phyloP scores from a whole-genome alignment of 257 asterid species.

The Primulina huaijiensis region DNA sequence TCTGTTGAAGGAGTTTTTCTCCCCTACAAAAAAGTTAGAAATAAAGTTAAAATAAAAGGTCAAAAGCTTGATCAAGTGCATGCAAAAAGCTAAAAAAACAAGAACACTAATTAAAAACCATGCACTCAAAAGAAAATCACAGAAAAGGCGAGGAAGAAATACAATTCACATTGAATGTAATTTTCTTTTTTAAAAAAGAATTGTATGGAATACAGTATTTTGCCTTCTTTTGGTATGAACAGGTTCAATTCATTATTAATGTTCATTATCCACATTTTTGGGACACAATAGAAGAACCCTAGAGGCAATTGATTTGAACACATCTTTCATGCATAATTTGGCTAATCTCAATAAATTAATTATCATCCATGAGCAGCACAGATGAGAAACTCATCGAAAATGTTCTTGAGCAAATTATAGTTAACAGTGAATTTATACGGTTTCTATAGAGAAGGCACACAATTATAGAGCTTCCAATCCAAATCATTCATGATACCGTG shows the following conservation, averaged over 20 bases:
- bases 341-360: background rate
- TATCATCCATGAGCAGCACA: constrained; percentile 4
- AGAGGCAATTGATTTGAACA: background rate
- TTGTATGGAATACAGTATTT: constrained; percentile 6
- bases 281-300: constrained; percentile 15
- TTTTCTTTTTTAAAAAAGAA: too few species aligned
- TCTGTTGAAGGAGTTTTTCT: constrained; percentile 66
- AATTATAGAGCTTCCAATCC: background rate
- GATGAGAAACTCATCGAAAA: background rate
- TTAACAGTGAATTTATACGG: constrained; percentile 1
- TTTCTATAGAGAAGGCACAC: background rate
- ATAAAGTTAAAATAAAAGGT: constrained; percentile 17
- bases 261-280: constrained; percentile 15
- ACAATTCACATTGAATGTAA: background rate
- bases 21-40: constrained; percentile 46
- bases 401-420: background rate
- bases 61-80: background rate
- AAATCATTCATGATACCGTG: background rate
- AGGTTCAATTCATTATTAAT: background rate
- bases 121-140: background rate
- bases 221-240: constrained; percentile 9
- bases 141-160: background rate
- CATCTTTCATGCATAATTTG: background rate
- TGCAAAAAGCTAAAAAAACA: constrained; percentile 6
- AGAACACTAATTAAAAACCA: constrained; percentile 3